phyloP scores from a whole-genome alignment of 257 asterid species.

The Coffea canephora region DNA sequence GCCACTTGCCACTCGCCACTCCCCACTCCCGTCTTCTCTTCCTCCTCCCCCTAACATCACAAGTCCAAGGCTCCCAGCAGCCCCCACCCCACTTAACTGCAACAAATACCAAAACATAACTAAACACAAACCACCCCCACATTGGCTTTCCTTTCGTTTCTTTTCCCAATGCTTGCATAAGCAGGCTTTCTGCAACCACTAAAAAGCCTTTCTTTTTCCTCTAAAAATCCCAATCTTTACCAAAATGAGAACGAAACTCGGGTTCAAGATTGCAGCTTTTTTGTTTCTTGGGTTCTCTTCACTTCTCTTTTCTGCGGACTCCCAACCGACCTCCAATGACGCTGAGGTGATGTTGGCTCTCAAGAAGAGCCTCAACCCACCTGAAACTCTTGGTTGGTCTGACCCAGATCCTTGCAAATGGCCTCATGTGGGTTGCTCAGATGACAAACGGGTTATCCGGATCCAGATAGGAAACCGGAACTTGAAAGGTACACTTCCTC shows the following conservation, averaged over 20 bases:
- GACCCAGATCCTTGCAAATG: constrained; percentile 91
- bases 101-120: background rate
- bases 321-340: constrained; percentile 38
- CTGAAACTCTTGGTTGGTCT: constrained; percentile 53
- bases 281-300: constrained; percentile 38
- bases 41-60: too few relatives aligned
- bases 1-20: background rate
- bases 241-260: constrained; percentile 40
- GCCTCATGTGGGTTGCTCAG: constrained; percentile 56
- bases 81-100: background rate
- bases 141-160: background rate
- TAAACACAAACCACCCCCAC: background rate
- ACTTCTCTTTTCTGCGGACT: constrained; percentile 28
- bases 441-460: constrained; percentile 64
- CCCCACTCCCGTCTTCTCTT: background rate
- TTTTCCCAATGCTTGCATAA: constrained; percentile 17
- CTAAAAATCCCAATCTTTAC: constrained; percentile 4
- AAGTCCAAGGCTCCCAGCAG: background rate
- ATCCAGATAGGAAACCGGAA: constrained; percentile 72
- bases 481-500: constrained; percentile 74
- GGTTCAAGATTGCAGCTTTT: constrained; percentile 43
- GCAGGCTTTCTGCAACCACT: constrained; percentile 20
- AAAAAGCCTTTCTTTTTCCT: constrained; percentile 8
- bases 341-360: constrained; percentile 68
- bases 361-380: constrained; percentile 59